Evolutionary conservation across 2,329 filamentous ascomycete genomes (phyloP).

Genomic region (Lasiodiplodia theobromae): DNA sequence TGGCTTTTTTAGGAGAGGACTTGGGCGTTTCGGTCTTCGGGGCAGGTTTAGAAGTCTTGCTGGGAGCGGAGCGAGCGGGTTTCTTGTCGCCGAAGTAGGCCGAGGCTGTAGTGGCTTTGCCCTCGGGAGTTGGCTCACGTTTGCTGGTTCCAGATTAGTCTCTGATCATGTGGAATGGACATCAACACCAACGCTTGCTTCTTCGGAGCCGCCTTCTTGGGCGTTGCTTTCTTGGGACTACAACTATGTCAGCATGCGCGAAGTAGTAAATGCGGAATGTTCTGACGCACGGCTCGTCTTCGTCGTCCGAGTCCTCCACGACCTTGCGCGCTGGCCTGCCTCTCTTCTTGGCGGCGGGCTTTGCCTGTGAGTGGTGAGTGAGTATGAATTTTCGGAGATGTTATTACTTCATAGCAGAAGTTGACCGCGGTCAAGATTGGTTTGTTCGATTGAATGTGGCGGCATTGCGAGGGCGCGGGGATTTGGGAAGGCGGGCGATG

Average conservation of each 20-base stretch:
- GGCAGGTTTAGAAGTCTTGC: slow-evolving; percentile 41
- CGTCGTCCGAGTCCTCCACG: slow-evolving; percentile 77
- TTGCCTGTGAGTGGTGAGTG: slow-evolving; percentile 34
- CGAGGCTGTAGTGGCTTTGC: slow-evolving; percentile 66
- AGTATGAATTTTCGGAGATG: background rate
- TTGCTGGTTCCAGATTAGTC: slow-evolving; percentile 47
- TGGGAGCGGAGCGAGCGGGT: slow-evolving; percentile 57
- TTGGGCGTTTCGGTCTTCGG: slow-evolving; percentile 50
- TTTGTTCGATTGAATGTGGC: background rate
- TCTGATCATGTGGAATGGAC: slow-evolving; percentile 33
- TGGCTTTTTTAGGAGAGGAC: slow-evolving; percentile 44
- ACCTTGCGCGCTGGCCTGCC: slow-evolving; percentile 38
- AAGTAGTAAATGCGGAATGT: background rate
- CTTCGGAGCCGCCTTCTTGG: slow-evolving; percentile 66
- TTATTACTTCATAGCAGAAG: background rate
- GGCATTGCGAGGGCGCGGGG: background rate
- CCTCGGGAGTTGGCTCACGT: slow-evolving; percentile 56
- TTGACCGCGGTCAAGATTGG: background rate
- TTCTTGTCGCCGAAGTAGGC: slow-evolving; percentile 69
- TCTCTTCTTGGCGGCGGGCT: slow-evolving; percentile 53
- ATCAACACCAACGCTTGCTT: slow-evolving; percentile 57
- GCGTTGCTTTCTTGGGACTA: slow-evolving; percentile 52
- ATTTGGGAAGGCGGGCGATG: background rate
- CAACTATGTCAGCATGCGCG: slow-evolving; percentile 35
- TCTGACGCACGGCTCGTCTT: slow-evolving; percentile 61